A percentile compares a stretch with the other conserved stretches of the same genome.
These are phyloP conservation scores for Lentinula novae-zelandiae DNA, from an alignment of 1,284 basidiomycete genomes.

Conservation along the genomic window DNA sequence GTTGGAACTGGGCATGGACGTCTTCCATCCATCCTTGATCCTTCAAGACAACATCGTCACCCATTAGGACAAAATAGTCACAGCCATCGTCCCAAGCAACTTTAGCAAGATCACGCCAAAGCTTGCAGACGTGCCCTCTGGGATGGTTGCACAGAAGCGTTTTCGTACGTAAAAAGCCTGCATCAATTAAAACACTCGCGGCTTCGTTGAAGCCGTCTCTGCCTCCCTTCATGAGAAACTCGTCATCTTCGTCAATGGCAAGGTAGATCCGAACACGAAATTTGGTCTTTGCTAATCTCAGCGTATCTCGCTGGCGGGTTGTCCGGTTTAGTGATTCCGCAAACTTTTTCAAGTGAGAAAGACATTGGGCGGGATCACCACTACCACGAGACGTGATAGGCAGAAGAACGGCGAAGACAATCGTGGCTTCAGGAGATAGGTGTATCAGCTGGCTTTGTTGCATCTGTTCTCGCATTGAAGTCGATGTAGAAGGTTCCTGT, in stretches of 20 bases:
- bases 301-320: constrained; percentile 39
- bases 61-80: constrained; percentile 53
- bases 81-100: constrained; percentile 45
- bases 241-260: constrained; percentile 49
- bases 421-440: constrained; percentile 27
- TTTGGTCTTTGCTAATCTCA: constrained; percentile 25
- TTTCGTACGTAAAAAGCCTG: constrained; percentile 33
- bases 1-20: constrained; percentile 34
- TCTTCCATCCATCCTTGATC: constrained; percentile 52
- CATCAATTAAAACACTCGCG: constrained; percentile 30
- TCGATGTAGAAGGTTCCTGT: constrained; percentile 5
- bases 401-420: constrained; percentile 49
- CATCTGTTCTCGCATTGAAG: constrained; percentile 20
- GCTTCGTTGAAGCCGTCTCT: constrained; percentile 28
- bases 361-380: constrained; percentile 29
- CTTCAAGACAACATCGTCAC: constrained; percentile 48
- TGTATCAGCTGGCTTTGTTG: constrained; percentile 34
- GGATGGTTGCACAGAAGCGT: constrained; percentile 36
- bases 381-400: constrained; percentile 53
- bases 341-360: constrained; percentile 39
- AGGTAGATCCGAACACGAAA: constrained; percentile 46
- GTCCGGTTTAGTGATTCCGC: constrained; percentile 40
- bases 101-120: constrained; percentile 50
- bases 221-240: constrained; percentile 27
- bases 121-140: constrained; percentile 45